A percentile compares a stretch with the other conserved stretches of the same genome.
Conservation (phyloP, 2,329 filamentous ascomycete species). For the Beauveria sp. region DNA sequence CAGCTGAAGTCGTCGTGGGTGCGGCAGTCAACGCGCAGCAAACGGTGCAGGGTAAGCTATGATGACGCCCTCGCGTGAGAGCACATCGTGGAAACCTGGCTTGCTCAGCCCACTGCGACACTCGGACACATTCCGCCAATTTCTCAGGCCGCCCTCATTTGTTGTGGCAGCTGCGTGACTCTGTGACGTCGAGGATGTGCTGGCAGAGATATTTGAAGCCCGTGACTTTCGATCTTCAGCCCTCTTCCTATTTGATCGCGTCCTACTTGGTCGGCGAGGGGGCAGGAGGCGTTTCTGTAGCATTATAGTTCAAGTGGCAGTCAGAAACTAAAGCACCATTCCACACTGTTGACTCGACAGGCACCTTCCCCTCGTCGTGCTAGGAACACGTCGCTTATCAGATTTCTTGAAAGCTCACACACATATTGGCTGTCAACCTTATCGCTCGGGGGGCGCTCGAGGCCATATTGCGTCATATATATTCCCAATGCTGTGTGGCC, state of each 20-base stretch:
- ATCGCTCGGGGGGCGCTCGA: background rate
- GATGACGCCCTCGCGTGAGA: slow-evolving; percentile 20
- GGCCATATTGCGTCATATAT: background rate
- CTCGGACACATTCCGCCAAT: background rate
- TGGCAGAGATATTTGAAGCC: background rate
- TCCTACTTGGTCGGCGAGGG: background rate
- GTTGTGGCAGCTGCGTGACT: slow-evolving; percentile 13
- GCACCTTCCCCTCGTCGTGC: background rate
- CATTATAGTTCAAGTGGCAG: background rate
- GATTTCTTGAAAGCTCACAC: too few species aligned
- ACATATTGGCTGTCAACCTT: background rate
- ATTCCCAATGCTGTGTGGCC: background rate
- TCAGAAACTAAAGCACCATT: too few species aligned
- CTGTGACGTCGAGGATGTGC: background rate
- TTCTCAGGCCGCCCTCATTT: background rate
- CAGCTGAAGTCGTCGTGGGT: too few species aligned
- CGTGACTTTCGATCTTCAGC: background rate
- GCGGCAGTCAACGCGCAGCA: too few species aligned
- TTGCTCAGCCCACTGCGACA: background rate
- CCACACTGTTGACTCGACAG: background rate
- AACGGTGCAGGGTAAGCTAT: background rate
- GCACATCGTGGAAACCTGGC: background rate
- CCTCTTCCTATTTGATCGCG: background rate
- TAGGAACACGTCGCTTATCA: background rate
- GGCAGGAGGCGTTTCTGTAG: background rate